Evolutionary conservation across 2,329 filamentous ascomycete genomes (phyloP).

Genomic region (Epichloe baconii): DNA sequence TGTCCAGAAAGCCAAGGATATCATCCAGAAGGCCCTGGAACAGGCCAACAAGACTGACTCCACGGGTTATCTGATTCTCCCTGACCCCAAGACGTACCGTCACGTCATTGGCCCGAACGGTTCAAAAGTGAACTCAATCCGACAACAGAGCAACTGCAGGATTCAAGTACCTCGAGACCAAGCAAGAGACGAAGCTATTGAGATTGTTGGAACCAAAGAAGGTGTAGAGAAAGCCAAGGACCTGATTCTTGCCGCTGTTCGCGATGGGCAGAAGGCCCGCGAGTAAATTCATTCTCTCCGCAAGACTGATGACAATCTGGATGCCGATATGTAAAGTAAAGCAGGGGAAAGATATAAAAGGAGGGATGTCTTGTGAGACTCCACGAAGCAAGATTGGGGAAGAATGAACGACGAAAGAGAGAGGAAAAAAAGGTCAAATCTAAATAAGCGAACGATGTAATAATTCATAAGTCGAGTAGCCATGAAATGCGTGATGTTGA

Average conservation of each 20-base stretch:
- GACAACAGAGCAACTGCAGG: constrained; percentile 82
- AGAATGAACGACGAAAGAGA: background rate
- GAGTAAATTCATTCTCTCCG: constrained; percentile 11
- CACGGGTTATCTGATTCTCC: constrained; percentile 78
- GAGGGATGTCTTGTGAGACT: background rate
- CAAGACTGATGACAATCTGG: background rate
- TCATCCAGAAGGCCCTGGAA: constrained; percentile 59
- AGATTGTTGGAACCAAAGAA: constrained; percentile 67
- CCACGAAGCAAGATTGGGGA: background rate
- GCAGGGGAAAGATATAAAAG: background rate
- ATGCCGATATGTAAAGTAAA: background rate
- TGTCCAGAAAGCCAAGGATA: constrained; percentile 66
- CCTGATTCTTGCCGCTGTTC: constrained; percentile 74
- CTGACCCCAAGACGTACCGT: constrained; percentile 80
- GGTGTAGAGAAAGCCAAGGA: constrained; percentile 80
- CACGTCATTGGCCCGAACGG: constrained; percentile 83
- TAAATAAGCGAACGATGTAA: background rate
- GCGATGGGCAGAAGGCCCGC: constrained; percentile 36
- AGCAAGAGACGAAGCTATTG: constrained; percentile 66
- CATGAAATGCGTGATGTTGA: background rate
- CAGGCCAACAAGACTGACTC: constrained; percentile 56
- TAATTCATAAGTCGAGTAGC: background rate
- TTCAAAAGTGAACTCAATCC: constrained; percentile 82
- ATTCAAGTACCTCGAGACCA: constrained; percentile 87
- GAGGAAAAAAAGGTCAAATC: background rate